These are phyloP conservation scores for Rhodotorula mucilaginosa DNA, from an alignment of 1,284 basidiomycete species.

Conservation along the genomic window DNA sequence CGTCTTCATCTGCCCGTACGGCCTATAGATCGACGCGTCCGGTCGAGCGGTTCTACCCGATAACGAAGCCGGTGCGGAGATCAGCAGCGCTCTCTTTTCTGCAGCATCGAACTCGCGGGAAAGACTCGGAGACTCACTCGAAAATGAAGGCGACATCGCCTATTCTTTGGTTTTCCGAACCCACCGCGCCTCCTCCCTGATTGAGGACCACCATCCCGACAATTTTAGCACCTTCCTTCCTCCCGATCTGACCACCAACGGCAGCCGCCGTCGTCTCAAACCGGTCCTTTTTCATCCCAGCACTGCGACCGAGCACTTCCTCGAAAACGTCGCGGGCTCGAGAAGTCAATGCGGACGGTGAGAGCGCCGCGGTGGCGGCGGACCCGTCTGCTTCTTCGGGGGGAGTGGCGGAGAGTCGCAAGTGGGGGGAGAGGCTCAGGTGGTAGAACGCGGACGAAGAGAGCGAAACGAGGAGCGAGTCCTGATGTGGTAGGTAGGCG, in stretches of 20 bases:
- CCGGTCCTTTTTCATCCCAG: neutral
- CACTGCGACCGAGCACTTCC: neutral
- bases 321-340: neutral
- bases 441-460: slow-evolving; percentile 11
- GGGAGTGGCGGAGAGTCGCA: too few relatives aligned
- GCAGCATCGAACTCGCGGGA: too few relatives aligned
- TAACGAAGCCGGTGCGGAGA: neutral
- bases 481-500: neutral
- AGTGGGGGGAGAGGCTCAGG: neutral
- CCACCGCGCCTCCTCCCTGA: neutral
- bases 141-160: slow-evolving; percentile 12
- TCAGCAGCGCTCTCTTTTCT: too few relatives aligned
- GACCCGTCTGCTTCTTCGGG: too few relatives aligned
- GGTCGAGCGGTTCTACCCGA: slow-evolving; percentile 8
- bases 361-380: too few relatives aligned
- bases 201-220: neutral
- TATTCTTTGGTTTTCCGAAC: too few relatives aligned
- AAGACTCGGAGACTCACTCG: slow-evolving; percentile 8
- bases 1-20: slow-evolving; percentile 1
- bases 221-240: slow-evolving; percentile 10
- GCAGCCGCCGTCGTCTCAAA: neutral
- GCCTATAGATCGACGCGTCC: slow-evolving; percentile 3
- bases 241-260: neutral
- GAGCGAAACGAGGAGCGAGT: slow-evolving; percentile 18
- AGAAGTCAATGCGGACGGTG: neutral